phyloP scores from a whole-genome alignment of 2,329 filamentous ascomycete species.

The Exophiala mesophila region DNA sequence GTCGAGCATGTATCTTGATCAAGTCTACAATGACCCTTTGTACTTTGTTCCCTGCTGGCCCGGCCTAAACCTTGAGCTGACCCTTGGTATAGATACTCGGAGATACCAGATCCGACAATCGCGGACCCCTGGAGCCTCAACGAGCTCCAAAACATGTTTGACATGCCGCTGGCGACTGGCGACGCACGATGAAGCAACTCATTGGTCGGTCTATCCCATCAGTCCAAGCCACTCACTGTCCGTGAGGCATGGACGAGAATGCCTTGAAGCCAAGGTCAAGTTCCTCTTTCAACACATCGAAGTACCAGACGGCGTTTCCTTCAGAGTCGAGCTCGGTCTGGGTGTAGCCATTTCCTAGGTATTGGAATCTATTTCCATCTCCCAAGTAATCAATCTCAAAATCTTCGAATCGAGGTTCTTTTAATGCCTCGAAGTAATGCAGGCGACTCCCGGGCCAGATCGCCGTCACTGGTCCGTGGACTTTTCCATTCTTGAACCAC shows the following conservation, averaged over 20 bases:
- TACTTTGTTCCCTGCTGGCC: too few species aligned
- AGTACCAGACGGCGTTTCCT: background rate
- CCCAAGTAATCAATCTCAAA: background rate
- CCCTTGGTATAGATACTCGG: too few species aligned
- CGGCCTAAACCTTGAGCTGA: too few species aligned
- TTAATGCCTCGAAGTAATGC: background rate
- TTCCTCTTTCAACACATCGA: background rate
- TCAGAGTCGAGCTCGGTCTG: background rate
- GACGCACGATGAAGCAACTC: background rate
- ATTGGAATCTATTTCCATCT: too few species aligned
- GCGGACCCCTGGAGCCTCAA: too few species aligned
- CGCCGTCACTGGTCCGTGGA: too few species aligned
- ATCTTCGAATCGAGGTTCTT: background rate
- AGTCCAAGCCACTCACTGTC: background rate
- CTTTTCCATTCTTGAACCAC: too few species aligned
- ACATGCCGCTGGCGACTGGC: background rate
- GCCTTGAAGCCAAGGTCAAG: background rate
- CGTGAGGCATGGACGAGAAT: too few species aligned
- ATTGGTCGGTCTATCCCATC: background rate
- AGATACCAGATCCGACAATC: too few species aligned
- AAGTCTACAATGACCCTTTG: too few species aligned
- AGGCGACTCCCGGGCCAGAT: background rate
- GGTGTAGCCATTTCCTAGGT: too few species aligned
- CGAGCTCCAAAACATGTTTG: background rate
- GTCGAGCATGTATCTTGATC: too few species aligned